Conservation (phyloP, 176 grass and related monocot genomes). For the Thinopyrum elongatum region DNA sequence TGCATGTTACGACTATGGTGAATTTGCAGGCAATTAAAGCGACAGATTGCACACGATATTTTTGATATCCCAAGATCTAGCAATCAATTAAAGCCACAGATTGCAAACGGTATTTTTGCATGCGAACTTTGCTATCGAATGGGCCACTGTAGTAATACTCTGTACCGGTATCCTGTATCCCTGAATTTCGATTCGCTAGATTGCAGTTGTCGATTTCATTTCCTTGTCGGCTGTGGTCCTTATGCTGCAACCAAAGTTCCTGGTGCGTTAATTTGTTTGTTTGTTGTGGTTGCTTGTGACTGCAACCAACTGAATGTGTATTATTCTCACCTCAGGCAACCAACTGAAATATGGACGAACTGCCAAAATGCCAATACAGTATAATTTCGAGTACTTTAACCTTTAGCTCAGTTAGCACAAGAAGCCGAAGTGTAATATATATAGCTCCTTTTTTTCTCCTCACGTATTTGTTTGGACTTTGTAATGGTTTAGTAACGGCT, state of each 20-base stretch:
- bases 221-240: slow-evolving; percentile 22
- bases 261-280: background rate
- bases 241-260: background rate
- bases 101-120: background rate
- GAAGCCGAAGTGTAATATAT: background rate
- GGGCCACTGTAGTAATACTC: background rate
- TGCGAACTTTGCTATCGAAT: background rate
- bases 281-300: slow-evolving; percentile 10
- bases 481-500: background rate
- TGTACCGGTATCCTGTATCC: background rate
- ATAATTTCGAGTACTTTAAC: background rate
- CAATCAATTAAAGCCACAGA: background rate
- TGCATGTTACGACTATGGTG: background rate
- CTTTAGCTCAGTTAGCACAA: background rate
- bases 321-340: background rate
- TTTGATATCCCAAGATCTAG: background rate
- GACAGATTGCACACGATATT: background rate
- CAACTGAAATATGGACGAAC: background rate
- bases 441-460: background rate
- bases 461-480: background rate
- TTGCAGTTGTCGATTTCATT: background rate
- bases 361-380: background rate
- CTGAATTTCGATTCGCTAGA: background rate
- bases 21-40: background rate
- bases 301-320: background rate